A percentile compares a stretch with the other conserved stretches of the same genome.
Evolutionary conservation across 306 rosid genomes (phyloP).

Genomic region (Sesbania bispinosa): DNA sequence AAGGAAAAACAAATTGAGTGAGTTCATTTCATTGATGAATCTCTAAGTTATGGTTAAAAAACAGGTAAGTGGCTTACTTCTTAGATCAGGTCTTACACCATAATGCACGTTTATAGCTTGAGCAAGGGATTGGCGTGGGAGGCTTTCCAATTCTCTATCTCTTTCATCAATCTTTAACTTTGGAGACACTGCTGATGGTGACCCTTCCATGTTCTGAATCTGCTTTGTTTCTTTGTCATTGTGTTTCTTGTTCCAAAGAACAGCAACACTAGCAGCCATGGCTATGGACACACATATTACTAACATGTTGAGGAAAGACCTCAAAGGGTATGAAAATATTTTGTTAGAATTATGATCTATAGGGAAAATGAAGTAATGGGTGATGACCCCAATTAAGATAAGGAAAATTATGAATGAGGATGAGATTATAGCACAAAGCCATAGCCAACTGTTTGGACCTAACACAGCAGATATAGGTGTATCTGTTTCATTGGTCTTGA

Average conservation of each 20-base stretch:
- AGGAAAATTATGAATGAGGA: slow-evolving; percentile 60
- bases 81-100: slow-evolving; percentile 63
- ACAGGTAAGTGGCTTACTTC: slow-evolving; percentile 39
- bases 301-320: slow-evolving; percentile 41
- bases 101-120: slow-evolving; percentile 54
- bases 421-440: slow-evolving; percentile 57
- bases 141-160: slow-evolving; percentile 60
- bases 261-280: slow-evolving; percentile 33
- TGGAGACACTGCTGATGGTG: slow-evolving; percentile 29
- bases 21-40: not conserved
- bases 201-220: slow-evolving; percentile 43
- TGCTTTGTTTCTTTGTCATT: slow-evolving; percentile 34
- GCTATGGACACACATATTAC: slow-evolving; percentile 44
- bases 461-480: slow-evolving; percentile 42
- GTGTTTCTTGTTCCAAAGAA: slow-evolving; percentile 47
- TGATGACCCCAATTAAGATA: slow-evolving; percentile 38
- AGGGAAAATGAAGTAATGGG: slow-evolving; percentile 52
- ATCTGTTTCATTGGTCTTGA: slow-evolving; percentile 48
- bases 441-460: slow-evolving; percentile 63
- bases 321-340: slow-evolving; percentile 35
- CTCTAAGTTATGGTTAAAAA: not conserved
- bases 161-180: slow-evolving; percentile 12
- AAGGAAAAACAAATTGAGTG: not conserved
- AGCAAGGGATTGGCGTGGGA: slow-evolving; percentile 41
- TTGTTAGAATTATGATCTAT: slow-evolving; percentile 48